Base-by-base conservation (phyloP, 176 grass and related monocot genomes). In the Triticum monococcum region DNA sequence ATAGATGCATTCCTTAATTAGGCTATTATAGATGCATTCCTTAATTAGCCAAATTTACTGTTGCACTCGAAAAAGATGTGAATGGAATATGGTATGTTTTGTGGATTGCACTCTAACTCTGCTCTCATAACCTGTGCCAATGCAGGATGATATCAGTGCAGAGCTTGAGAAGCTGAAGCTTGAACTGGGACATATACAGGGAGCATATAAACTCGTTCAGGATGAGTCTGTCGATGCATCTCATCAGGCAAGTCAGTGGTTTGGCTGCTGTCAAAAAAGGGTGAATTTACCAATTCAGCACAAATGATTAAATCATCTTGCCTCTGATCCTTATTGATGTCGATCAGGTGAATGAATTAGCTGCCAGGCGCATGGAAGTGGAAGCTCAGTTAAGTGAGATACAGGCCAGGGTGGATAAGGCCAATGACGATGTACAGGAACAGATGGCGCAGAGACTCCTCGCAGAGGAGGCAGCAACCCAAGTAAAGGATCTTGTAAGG, bases 301-400 rank as follows among this genome's bases (percentile, higher is more conserved):
- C 65, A 28, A 36, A n/a, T 77, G 64, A 56, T 74, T 59, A 56
- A 80, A 22, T 18, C 20, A 64, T 62, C 52, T 72, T 89, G 35
- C 72, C 63, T 86, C 5, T 84, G 35, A 76, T 72, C 79, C 77
- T 83, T 91, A 75, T 46, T 82, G 80, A 81, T 87, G 60, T 40
- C 16, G 5, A 18, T 54, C 85, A 86, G 86, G 82, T 70, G 40
- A 87, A 17, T 84, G 85, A 85, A 40, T 80, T 91, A 80, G 22
- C 70, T 87, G 75, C 63, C 75, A 91, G 50, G 45, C 85, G 78
- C 56, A 60, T 88, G 24, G 72, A 88, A 85, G 93, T 93, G 68
- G 91, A 92, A 84, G 65, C 87, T 78, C 89, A 81, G 20, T 75
- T 91, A 33, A 84, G 68, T 72, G 88, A 93, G 81, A 80, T 83